Evolutionary conservation across 1,139 yeast genomes (phyloP).

Genomic region (Suhomyces guaymorum): DNA sequence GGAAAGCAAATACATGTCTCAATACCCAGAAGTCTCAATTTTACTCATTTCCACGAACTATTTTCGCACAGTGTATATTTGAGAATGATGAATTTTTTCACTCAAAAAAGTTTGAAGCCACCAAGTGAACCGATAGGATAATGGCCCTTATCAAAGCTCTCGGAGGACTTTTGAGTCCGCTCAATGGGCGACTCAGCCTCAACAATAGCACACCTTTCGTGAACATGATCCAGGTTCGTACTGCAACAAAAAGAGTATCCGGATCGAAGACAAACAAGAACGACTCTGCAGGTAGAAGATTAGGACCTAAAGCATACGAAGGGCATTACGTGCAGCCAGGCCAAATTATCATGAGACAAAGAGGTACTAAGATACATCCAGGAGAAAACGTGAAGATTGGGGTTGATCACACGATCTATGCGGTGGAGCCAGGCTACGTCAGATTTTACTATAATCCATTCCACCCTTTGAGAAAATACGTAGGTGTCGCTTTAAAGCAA

Average conservation of each 20-base stretch:
- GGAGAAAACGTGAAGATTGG: conserved; percentile 94
- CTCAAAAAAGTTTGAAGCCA: too few species aligned
- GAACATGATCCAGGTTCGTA: conserved; percentile 59
- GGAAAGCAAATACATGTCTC: too few species aligned
- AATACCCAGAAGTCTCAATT: background rate
- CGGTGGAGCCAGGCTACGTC: conserved; percentile 90
- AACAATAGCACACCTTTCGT: conserved; percentile 18
- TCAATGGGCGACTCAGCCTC: conserved; percentile 1
- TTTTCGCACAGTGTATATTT: conserved; percentile 8
- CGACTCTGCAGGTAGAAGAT: conserved; percentile 93
- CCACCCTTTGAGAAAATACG: conserved; percentile 88
- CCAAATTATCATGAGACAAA: conserved; percentile 89
- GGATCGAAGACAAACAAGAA: conserved; percentile 92
- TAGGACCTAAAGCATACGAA: conserved; percentile 88
- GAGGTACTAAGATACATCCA: conserved; percentile 96
- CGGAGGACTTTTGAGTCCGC: conserved; percentile 9
- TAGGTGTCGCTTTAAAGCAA: conserved; percentile 77
- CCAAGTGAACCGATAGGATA: too few species aligned
- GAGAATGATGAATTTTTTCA: conserved; percentile 9
- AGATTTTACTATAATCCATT: conserved; percentile 94
- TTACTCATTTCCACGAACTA: background rate
- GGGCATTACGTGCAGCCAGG: conserved; percentile 70
- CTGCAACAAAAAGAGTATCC: conserved; percentile 90
- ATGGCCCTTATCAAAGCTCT: conserved; percentile 11
- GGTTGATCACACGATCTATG: conserved; percentile 89